Evolutionary conservation across 805 yeast species (phyloP), one percentile per base, ranked within the genome.

Genomic region (Hanseniaspora occidentalis): DNA sequence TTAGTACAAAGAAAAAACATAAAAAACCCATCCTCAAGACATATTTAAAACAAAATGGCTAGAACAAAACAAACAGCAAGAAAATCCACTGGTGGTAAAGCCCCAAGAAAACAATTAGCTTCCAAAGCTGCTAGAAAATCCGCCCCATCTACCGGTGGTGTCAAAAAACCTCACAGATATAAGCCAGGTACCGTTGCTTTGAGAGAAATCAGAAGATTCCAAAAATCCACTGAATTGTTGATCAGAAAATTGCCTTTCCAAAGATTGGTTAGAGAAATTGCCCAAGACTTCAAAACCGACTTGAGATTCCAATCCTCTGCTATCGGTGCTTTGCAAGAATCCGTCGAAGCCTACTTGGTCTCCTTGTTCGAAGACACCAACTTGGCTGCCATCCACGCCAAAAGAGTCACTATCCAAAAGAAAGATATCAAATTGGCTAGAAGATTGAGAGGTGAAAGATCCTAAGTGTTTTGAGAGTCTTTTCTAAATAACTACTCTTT

Each of bases 331-430:
- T 73, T 89, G 57, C 98, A 89, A 68, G 98, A 92, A 71, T 88
- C 97, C 48, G 95, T 89, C 48, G 98, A 89, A 74, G 96, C 96
- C 59, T 92, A 86, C 76, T 73, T 92, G 57, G 96, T 89, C 41
- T 84, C 95, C 46, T 69, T 89, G 59, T 92, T 89, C 55, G 97
- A 89, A 73, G 97, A 92, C 67, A 92, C 97, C 51, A 89, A 88
- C 74, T 76, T 89, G 72, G 92, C 96, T 71, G 96, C 97, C 50
- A 84, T 86, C 54, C 98, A 89, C 69, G 98, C 97, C 59, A 89
- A 92, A 79, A 82, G 98, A 71, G 97, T 89, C 55, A 89, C 98
- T 50, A 85, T 89, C 61, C 95, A 85, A 76, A 89, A 86, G 84
- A 88, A 88, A 72, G 98, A 89, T 67, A 84, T 89, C 65, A 95